phyloP scores from a whole-genome alignment of 2,329 filamentous ascomycete species.

The Fusarium nanum region DNA sequence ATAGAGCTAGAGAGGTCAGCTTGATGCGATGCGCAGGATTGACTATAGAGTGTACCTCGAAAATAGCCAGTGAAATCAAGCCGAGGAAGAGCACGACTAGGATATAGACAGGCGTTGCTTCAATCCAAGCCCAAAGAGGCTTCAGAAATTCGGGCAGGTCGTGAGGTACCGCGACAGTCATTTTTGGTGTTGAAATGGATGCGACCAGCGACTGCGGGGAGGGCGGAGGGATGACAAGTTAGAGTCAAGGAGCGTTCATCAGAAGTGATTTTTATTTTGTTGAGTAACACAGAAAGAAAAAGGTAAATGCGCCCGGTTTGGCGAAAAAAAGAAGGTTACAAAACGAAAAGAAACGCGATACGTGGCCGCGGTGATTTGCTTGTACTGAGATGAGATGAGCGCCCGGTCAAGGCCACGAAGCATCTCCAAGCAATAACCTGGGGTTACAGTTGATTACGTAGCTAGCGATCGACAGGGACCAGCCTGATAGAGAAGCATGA shows the following conservation, averaged over 20 bases:
- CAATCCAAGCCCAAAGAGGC: constrained; percentile 52
- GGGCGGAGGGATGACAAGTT: neutral
- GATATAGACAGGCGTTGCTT: constrained; percentile 55
- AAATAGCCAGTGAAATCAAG: constrained; percentile 51
- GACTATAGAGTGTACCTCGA: constrained; percentile 51
- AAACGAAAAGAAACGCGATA: constrained; percentile 7
- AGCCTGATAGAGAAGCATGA: constrained; percentile 3
- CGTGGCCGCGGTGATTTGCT: constrained; percentile 15
- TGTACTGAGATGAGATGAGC: neutral
- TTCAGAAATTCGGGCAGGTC: constrained; percentile 51
- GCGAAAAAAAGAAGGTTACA: neutral
- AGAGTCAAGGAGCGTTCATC: constrained; percentile 16
- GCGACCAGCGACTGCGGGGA: constrained; percentile 20
- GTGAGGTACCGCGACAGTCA: constrained; percentile 38
- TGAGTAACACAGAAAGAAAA: neutral
- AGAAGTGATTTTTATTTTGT: neutral
- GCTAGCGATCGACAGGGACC: constrained; percentile 36
- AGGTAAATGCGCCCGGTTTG: constrained; percentile 8
- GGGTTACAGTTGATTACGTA: constrained; percentile 35
- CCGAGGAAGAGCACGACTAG: constrained; percentile 53
- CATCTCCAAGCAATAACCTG: constrained; percentile 26
- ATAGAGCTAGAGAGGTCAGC: constrained; percentile 61
- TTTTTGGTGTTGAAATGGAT: constrained; percentile 19
- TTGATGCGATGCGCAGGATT: constrained; percentile 1
- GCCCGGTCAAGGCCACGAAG: constrained; percentile 37